Percentiles rank a stretch among this genome's conserved stretches.
phyloP scores from a whole-genome alignment of 371 early-diverging fungal species.

The Mycotypha africana region DNA sequence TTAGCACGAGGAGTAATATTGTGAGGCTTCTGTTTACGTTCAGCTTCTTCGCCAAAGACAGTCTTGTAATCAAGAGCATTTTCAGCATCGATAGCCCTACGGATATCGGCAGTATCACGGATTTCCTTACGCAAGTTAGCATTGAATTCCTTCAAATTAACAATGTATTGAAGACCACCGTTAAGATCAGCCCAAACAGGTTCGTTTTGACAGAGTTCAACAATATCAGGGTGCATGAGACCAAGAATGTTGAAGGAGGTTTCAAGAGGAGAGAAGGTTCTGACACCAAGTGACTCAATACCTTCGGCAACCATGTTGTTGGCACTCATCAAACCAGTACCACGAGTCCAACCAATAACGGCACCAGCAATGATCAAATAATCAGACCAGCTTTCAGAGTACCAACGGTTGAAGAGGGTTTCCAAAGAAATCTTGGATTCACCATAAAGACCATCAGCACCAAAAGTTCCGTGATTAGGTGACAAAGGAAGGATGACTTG shows the following conservation, averaged over 20 bases:
- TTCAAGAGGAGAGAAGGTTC: slow-evolving; percentile 89
- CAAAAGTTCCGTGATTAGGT: slow-evolving; percentile 94
- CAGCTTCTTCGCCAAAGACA: slow-evolving; percentile 66
- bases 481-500: slow-evolving; percentile 88
- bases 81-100: slow-evolving; percentile 78
- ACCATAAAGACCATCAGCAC: slow-evolving; percentile 88
- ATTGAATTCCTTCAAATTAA: slow-evolving; percentile 74
- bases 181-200: slow-evolving; percentile 92
- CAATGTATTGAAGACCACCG: slow-evolving; percentile 83
- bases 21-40: slow-evolving; percentile 70
- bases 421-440: slow-evolving; percentile 93
- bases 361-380: slow-evolving; percentile 88
- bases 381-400: slow-evolving; percentile 84
- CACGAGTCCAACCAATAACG: slow-evolving; percentile 96
- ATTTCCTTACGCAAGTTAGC: slow-evolving; percentile 71
- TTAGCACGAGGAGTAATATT: slow-evolving; percentile 85
- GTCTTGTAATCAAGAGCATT: slow-evolving; percentile 70
- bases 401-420: slow-evolving; percentile 88
- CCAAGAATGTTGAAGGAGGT: slow-evolving; percentile 93
- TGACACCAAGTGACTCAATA: slow-evolving; percentile 82
- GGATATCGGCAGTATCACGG: slow-evolving; percentile 77
- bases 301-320: slow-evolving; percentile 91
- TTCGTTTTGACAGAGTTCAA: slow-evolving; percentile 68
- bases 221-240: slow-evolving; percentile 81
- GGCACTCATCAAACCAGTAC: slow-evolving; percentile 89